phyloP scores from a whole-genome alignment of 1,139 yeast species.

The Kurtzmaniella quercitrusa region DNA sequence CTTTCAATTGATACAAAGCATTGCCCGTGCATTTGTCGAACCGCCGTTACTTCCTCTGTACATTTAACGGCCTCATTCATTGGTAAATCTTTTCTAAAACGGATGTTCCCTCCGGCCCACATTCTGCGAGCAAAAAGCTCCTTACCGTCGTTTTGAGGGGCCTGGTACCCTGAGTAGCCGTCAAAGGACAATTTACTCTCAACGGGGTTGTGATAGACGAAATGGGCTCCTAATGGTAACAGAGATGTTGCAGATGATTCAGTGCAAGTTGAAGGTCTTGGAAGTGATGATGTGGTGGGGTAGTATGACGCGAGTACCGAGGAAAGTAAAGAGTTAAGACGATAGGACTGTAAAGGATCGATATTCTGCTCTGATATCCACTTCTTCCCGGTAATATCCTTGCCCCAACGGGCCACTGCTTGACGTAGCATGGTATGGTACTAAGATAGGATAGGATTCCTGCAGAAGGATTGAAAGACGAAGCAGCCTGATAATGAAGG shows the following conservation, averaged over 20 bases:
- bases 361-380: conserved; percentile 11
- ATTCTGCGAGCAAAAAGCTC: conserved; percentile 55
- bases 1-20: conserved; percentile 45
- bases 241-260: neutral
- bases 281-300: neutral
- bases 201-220: conserved; percentile 53
- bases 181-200: conserved; percentile 56
- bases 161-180: conserved; percentile 81
- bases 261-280: neutral
- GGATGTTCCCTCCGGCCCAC: conserved; percentile 76
- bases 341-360: conserved; percentile 1
- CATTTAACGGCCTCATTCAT: conserved; percentile 37
- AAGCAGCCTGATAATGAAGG: too few species aligned
- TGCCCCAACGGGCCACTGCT: conserved; percentile 6
- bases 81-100: conserved; percentile 27
- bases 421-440: neutral
- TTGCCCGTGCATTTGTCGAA: conserved; percentile 30
- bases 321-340: conserved; percentile 1
- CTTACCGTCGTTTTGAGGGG: conserved; percentile 41
- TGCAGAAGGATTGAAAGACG: neutral
- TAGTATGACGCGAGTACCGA: conserved; percentile 2
- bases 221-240: conserved; percentile 56
- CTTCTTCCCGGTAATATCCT: conserved; percentile 1
- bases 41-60: conserved; percentile 37
- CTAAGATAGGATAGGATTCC: too few species aligned